Conservation (phyloP, 1,284 basidiomycete species). For the Fomitopsis pinicola region DNA sequence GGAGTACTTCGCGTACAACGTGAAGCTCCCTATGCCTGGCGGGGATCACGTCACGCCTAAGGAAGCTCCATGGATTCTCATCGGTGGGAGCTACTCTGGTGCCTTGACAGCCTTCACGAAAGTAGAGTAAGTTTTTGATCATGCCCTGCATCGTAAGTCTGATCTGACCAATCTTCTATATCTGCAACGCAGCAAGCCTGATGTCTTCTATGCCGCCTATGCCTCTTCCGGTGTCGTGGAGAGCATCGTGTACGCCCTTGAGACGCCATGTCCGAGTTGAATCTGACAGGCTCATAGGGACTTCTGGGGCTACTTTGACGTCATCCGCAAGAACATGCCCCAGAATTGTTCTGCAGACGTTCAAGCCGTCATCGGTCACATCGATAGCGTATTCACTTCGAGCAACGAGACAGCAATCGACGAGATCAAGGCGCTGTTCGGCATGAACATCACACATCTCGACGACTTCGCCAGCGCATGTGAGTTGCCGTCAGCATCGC, state of each 20-base stretch:
- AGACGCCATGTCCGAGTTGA: not conserved
- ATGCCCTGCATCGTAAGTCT: not conserved
- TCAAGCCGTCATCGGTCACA: conserved; percentile 51
- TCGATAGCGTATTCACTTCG: conserved; percentile 50
- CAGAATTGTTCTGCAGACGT: conserved; percentile 69
- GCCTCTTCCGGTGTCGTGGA: conserved; percentile 70
- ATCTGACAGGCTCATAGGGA: conserved; percentile 32
- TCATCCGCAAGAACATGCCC: conserved; percentile 62
- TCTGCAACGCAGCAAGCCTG: conserved; percentile 46
- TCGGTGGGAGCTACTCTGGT: conserved; percentile 68
- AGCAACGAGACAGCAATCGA: conserved; percentile 41
- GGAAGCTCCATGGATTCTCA: conserved; percentile 61
- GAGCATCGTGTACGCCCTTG: conserved; percentile 46
- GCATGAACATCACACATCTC: conserved; percentile 50
- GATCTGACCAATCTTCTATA: not conserved
- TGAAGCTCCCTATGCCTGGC: conserved; percentile 59
- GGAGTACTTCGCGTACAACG: conserved; percentile 65
- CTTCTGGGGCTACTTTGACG: conserved; percentile 69
- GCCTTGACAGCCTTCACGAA: conserved; percentile 69
- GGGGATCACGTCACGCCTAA: conserved; percentile 54
- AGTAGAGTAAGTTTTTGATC: conserved; percentile 46
- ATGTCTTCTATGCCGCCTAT: conserved; percentile 63
- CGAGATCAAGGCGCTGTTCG: conserved; percentile 50
- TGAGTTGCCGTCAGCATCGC: conserved; percentile 18
- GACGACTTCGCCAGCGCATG: conserved; percentile 56